Conservation (phyloP, 2,329 filamentous ascomycete species). For the Metarhizium guizhouense region DNA sequence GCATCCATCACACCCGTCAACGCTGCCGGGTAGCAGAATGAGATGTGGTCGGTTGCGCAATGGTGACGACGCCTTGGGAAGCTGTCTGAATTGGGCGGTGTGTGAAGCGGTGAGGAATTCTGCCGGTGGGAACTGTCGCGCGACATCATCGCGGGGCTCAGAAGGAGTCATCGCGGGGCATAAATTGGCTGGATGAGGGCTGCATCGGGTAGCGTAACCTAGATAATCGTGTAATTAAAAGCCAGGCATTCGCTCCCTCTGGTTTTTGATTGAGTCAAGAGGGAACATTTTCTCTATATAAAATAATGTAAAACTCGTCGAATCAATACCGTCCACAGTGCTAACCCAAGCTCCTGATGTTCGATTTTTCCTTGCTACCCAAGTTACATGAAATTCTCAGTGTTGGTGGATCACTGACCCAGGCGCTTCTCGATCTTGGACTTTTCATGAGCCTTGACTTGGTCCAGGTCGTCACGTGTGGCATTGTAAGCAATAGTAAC, state of each 20-base stretch:
- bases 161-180: conserved; percentile 2
- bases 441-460: conserved; percentile 58
- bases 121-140: conserved; percentile 8
- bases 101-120: conserved; percentile 13
- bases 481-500: conserved; percentile 68
- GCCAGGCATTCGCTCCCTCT: neutral
- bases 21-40: neutral
- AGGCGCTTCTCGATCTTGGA: conserved; percentile 67
- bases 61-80: neutral
- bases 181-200: neutral
- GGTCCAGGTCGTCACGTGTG: conserved; percentile 64
- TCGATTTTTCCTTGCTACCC: neutral
- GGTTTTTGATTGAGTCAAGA: neutral
- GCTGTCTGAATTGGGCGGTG: conserved; percentile 3
- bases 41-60: neutral
- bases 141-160: conserved; percentile 8
- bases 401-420: conserved; percentile 19
- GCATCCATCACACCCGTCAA: neutral
- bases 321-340: too few relatives aligned
- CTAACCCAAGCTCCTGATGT: too few relatives aligned
- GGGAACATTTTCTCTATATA: too few relatives aligned
- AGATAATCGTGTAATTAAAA: neutral
- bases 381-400: neutral
- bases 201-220: neutral
- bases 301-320: too few relatives aligned